Evolutionary conservation across 2,329 filamentous ascomycete species (phyloP), one percentile per base, ranked within the genome.

Genomic region (Blastomyces emzantsi): DNA sequence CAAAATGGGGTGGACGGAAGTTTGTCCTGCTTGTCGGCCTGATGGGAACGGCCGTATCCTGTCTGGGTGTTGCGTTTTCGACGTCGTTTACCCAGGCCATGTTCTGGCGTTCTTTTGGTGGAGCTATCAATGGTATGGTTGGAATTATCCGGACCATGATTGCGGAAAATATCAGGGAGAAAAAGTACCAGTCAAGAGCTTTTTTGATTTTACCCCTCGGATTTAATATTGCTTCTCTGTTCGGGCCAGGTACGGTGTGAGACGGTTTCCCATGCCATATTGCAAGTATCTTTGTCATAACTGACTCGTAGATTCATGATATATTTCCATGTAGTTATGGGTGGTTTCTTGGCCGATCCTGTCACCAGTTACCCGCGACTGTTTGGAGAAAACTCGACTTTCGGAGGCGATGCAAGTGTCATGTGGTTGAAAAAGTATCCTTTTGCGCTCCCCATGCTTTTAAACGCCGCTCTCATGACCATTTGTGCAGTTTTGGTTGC

Each of bases 21-120:
- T 85, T 83, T 7, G 89, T 93, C 17, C 79, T 96, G 49, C 78
- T 94, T 64, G 85, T 94, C 59, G 90, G 91, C 0, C 75, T 96
- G 30, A 66, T 85, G 0, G 90, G 90, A 0, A 91, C 87, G 0
- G 81, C 81, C 59, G 70, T 87, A 11, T 86, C 86, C 6, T 86
- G 84, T 66, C 70, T 89, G 22, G 87, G 87, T 0, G 88, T 90
- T 69, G 88, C 87, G 0, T 88, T 90, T 70, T 84, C 85, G 15
- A 80, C 79, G 22, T 87, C 79, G 30, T 90, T 91, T 69, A 78
- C 77, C 59, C 74, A 78, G 67, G 87, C 87, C 2, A 82, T 88
- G 13, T 81, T 85, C 62, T 92, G 87, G 81, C 79, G 89, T 19
- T 81, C 80, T 11, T 76, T 89, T 64, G 88, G 87, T 1, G 89